These are phyloP conservation scores for Neonectria sp. DNA, from an alignment of 2,329 filamentous ascomycete genomes.

Conservation along the genomic window DNA sequence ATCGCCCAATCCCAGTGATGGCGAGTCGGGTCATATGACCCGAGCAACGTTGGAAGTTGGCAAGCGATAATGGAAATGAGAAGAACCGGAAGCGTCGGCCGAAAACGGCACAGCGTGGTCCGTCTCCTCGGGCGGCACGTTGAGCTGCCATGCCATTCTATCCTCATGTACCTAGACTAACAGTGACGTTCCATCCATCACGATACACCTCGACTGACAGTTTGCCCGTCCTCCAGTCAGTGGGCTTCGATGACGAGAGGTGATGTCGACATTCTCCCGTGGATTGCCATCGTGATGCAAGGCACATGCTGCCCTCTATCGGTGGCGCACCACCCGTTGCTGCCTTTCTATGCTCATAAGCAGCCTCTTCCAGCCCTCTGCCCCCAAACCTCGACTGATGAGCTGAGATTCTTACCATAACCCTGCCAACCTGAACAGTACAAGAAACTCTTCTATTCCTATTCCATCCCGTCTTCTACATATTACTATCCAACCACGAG, in stretches of 20 bases:
- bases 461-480: constrained; percentile 10
- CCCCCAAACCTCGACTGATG: constrained; percentile 6
- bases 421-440: constrained; percentile 8
- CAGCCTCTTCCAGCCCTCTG: constrained; percentile 14
- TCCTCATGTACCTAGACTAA: neutral
- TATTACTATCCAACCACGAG: constrained; percentile 11
- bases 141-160: constrained; percentile 17
- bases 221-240: constrained; percentile 16
- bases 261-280: constrained; percentile 13
- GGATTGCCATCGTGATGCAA: constrained; percentile 34
- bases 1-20: constrained; percentile 7
- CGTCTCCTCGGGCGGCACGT: constrained; percentile 14
- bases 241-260: constrained; percentile 11
- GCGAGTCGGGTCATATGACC: constrained; percentile 31
- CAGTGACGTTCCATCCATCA: constrained; percentile 39
- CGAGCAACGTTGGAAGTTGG: constrained; percentile 25
- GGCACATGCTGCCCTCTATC: constrained; percentile 22
- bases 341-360: constrained; percentile 24
- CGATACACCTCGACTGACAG: constrained; percentile 19
- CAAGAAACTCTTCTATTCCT: constrained; percentile 9
- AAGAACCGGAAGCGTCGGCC: constrained; percentile 18
- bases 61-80: constrained; percentile 1
- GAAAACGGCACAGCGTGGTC: constrained; percentile 6
- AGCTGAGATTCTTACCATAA: constrained; percentile 20
- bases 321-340: constrained; percentile 16